Evolutionary conservation across 2,329 filamentous ascomycete genomes (phyloP).

Genomic region (Ilyonectria destructans): DNA sequence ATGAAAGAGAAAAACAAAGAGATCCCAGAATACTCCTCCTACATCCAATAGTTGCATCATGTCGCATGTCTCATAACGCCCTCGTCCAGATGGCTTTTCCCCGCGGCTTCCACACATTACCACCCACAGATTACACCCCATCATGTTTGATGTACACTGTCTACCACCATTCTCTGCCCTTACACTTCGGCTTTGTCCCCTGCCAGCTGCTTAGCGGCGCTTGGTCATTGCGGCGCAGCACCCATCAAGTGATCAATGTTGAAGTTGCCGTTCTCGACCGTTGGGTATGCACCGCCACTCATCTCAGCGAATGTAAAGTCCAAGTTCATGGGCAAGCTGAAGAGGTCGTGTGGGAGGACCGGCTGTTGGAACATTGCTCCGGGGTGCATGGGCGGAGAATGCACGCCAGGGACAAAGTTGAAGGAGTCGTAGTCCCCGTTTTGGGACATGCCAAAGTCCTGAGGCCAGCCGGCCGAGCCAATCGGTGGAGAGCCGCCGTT

Average conservation of each 20-base stretch:
- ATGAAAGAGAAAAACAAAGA: constrained; percentile 12
- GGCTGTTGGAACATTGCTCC: constrained; percentile 81
- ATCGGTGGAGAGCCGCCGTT: constrained; percentile 64
- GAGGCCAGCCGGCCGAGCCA: constrained; percentile 63
- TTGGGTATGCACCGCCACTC: constrained; percentile 76
- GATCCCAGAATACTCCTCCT: constrained; percentile 27
- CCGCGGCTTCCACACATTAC: no score
- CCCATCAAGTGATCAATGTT: constrained; percentile 25
- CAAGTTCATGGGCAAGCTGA: constrained; percentile 95
- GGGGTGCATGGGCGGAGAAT: constrained; percentile 54
- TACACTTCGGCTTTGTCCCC: constrained; percentile 2
- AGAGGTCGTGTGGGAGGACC: constrained; percentile 92
- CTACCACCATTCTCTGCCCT: constrained; percentile 7
- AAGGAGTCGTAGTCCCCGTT: constrained; percentile 62
- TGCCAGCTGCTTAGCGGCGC: neutral
- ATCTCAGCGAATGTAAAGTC: constrained; percentile 89
- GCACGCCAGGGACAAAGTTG: constrained; percentile 59
- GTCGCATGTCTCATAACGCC: constrained; percentile 46
- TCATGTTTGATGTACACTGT: constrained; percentile 33
- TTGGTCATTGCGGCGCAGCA: constrained; percentile 12
- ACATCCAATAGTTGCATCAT: constrained; percentile 34
- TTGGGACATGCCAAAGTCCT: constrained; percentile 60
- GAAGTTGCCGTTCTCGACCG: constrained; percentile 75
- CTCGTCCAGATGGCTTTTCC: constrained; percentile 11
- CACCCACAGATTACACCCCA: constrained; percentile 5